phyloP scores from a whole-genome alignment of 2,329 filamentous ascomycete genomes.

The Bisporella sp. region DNA sequence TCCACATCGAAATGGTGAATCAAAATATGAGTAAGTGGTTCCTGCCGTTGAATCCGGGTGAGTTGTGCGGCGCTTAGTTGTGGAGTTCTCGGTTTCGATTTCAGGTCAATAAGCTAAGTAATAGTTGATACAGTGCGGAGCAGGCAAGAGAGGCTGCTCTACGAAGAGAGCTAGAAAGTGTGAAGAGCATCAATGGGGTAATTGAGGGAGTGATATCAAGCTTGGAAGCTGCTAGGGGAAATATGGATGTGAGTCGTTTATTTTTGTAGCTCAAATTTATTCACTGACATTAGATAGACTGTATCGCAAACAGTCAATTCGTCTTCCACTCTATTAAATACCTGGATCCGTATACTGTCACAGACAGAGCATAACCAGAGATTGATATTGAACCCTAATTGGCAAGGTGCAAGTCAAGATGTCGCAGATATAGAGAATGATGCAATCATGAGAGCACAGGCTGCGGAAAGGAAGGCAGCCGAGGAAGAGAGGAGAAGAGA shows the following conservation, averaged over 20 bases:
- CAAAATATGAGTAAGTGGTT: constrained; percentile 41
- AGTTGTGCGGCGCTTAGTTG: no score
- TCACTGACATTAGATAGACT: constrained; percentile 39
- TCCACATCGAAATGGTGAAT: constrained; percentile 33
- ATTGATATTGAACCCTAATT: constrained; percentile 77
- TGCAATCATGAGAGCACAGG: constrained; percentile 63
- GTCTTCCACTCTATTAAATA: constrained; percentile 83
- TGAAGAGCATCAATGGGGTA: constrained; percentile 80
- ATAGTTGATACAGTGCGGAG: constrained; percentile 34
- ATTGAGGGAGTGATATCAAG: constrained; percentile 73
- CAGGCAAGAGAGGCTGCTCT: constrained; percentile 68
- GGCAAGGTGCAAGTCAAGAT: constrained; percentile 86
- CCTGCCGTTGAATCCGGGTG: background rate
- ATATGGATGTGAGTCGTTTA: constrained; percentile 59
- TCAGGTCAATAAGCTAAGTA: no score
- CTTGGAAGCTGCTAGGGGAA: constrained; percentile 63
- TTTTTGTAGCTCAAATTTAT: no score
- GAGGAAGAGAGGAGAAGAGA: constrained; percentile 76
- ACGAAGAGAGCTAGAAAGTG: constrained; percentile 71
- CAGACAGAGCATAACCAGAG: constrained; percentile 98
- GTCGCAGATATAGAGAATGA: constrained; percentile 82
- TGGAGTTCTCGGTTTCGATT: no score
- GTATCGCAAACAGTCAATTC: constrained; percentile 81
- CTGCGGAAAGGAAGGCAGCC: constrained; percentile 65
- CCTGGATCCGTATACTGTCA: constrained; percentile 91